Percentiles rank a stretch among this genome's conserved stretches.
phyloP scores from a whole-genome alignment of 179 eudicot species.

The Silene vulgaris region DNA sequence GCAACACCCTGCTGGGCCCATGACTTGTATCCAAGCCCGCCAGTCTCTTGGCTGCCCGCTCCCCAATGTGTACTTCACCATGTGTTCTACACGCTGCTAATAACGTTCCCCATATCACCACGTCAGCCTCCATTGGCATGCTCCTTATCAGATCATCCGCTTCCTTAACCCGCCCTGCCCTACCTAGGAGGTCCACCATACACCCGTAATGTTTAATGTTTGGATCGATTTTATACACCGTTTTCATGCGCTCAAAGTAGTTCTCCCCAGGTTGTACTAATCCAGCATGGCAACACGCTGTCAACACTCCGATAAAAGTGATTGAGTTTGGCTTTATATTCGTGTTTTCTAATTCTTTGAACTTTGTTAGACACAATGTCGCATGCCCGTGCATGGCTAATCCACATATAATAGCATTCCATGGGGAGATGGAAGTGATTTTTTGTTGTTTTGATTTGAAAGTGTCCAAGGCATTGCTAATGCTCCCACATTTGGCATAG shows the following conservation, averaged over 20 bases:
- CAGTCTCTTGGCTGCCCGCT: conserved; percentile 63
- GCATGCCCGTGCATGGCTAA: conserved; percentile 89
- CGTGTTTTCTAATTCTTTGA: conserved; percentile 49
- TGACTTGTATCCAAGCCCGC: conserved; percentile 58
- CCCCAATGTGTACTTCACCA: conserved; percentile 67
- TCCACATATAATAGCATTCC: conserved; percentile 92
- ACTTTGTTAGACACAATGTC: conserved; percentile 48
- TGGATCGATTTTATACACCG: conserved; percentile 48
- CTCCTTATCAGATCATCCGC: conserved; percentile 63
- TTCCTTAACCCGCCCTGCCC: conserved; percentile 69
- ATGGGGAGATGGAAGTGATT: conserved; percentile 56
- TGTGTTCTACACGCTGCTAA: conserved; percentile 76
- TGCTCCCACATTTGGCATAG: conserved; percentile 91
- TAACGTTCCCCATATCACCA: conserved; percentile 82
- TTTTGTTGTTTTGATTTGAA: conserved; percentile 45
- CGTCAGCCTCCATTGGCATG: conserved; percentile 94
- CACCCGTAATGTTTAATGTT: conserved; percentile 83
- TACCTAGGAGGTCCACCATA: conserved; percentile 83
- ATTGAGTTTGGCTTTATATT: conserved; percentile 55
- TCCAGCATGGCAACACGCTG: conserved; percentile 91
- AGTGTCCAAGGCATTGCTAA: conserved; percentile 54
- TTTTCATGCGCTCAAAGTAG: conserved; percentile 60
- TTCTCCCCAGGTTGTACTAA: conserved; percentile 59
- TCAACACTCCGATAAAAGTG: conserved; percentile 78
- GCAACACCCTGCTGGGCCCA: conserved; percentile 68